Evolutionary conservation across 371 early-diverging fungal genomes (phyloP), one percentile per base, ranked within the genome.

Genomic region (Rhizopus stolonifer): DNA sequence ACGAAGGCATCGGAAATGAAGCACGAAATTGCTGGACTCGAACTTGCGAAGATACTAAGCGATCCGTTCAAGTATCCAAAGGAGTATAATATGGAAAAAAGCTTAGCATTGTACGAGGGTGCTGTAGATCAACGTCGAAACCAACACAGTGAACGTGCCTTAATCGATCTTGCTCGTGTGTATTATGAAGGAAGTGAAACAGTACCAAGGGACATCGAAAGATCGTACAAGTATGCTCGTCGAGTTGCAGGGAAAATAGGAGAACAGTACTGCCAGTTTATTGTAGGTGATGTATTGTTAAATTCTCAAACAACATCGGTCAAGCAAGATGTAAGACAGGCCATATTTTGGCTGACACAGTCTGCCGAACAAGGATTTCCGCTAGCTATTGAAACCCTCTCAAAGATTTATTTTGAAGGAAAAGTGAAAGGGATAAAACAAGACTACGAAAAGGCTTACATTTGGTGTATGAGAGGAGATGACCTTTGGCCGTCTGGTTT

Each of bases 401-500:
- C 73, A 3, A 61, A 58, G 2, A 45, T 77, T 5, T 70, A 70
- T 54, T 72, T 69, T 57, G 57, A 68, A 39, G 77, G 77, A 8
- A 40, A 60, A 17, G 42, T 56, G 4, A 53, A 55, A 21, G 63
- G 58, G 6, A 57, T 76, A 29, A 66, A 64, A 40, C 59, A 52
- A 17, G 69, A 77, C 25, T 72, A 70, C 58, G 73, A 72, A 25
- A 57, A 57, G 36, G 73, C 77, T 11, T 59, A 58, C 11, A 54
- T 63, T 10, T 77, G 77, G 77, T 77, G 77, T 46, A 38, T 70
- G 10, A 61, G 60, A 23, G 77, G 77, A 11, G 72, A 72, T 29
- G 73, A 72, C 47, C 62, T 77, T n/a, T 77, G 77, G 77, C 77
- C 77, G 0, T 71, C 72, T n/a, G 76, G 76, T 5, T 34, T 75